phyloP scores from a whole-genome alignment of 2,329 filamentous ascomycete species.

The Nothophaeocryptopus gaeumannii region DNA sequence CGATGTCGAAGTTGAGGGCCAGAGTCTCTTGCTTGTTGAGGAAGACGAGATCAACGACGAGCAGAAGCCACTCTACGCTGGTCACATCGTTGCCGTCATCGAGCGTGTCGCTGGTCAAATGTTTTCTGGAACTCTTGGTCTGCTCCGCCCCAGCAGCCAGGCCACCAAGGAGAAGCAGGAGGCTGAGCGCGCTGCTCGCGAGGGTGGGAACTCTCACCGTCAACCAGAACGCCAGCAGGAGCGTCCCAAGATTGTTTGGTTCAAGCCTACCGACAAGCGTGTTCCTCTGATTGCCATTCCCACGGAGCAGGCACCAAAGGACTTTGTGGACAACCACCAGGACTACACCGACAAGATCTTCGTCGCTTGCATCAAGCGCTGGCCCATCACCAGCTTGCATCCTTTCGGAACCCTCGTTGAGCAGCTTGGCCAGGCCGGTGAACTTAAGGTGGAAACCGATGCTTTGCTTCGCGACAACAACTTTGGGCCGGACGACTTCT shows the following conservation, averaged over 20 bases:
- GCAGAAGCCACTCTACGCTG: conserved; percentile 94
- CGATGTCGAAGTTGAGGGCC: conserved; percentile 96
- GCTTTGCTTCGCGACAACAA: conserved; percentile 97
- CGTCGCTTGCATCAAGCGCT: conserved; percentile 97
- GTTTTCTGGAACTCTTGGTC: conserved; percentile 91
- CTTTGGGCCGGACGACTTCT: conserved; percentile 96
- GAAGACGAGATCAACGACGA: conserved; percentile 99
- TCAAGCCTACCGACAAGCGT: conserved; percentile 98
- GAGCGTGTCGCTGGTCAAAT: conserved; percentile 97
- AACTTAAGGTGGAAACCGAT: conserved; percentile 96
- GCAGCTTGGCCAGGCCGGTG: conserved; percentile 94
- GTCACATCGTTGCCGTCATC: conserved; percentile 94
- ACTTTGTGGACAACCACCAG: conserved; percentile 98
- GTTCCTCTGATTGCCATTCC: conserved; percentile 97
- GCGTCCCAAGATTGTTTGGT: conserved; percentile 99
- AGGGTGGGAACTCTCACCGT: conserved; percentile 68
- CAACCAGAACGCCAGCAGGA: conserved; percentile 85
- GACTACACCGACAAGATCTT: conserved; percentile 98
- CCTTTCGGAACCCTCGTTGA: conserved; percentile 97
- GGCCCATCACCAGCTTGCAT: conserved; percentile 99
- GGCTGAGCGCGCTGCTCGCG: conserved; percentile 86
- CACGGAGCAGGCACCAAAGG: conserved; percentile 92
- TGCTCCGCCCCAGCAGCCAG: conserved; percentile 93
- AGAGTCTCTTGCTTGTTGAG: conserved; percentile 92
- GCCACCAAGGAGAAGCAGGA: conserved; percentile 99